Percentiles rank a stretch among this genome's conserved stretches.
Conservation (phyloP, 352 stramenopile species). For the Elongisporangium anandrum region DNA sequence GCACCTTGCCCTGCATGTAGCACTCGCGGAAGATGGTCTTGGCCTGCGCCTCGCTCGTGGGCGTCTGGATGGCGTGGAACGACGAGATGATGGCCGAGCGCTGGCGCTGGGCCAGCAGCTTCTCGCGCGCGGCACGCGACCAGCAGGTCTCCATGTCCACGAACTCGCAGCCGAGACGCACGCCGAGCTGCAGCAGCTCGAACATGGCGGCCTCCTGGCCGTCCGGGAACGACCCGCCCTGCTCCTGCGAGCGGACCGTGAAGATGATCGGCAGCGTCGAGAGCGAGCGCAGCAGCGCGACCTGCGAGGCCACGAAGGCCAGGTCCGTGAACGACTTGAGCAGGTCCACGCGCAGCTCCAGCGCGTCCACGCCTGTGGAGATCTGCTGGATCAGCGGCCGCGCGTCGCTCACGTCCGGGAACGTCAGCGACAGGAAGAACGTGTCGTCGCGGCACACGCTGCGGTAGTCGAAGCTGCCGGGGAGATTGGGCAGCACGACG, state of each 20-base stretch:
- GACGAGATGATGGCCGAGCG: constrained; percentile 71
- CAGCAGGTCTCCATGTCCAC: constrained; percentile 95
- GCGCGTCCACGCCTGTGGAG: constrained; percentile 87
- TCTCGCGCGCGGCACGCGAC: constrained; percentile 59
- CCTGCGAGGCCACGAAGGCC: constrained; percentile 64
- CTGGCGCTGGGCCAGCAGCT: constrained; percentile 36
- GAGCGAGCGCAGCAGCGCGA: constrained; percentile 77
- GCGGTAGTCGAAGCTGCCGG: constrained; percentile 45
- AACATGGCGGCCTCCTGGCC: constrained; percentile 83
- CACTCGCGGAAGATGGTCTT: constrained; percentile 65
- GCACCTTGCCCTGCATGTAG: constrained; percentile 59
- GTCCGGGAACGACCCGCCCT: constrained; percentile 94
- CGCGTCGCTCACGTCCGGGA: constrained; percentile 49
- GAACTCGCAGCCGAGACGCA: constrained; percentile 93
- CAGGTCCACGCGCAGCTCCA: constrained; percentile 96
- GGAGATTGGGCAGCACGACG: constrained; percentile 43
- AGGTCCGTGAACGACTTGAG: constrained; percentile 53
- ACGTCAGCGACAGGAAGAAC: constrained; percentile 82
- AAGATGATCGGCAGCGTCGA: constrained; percentile 95
- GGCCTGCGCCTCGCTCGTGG: constrained; percentile 37
- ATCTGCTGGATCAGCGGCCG: constrained; percentile 44
- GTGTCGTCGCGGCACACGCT: constrained; percentile 45
- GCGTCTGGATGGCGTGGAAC: constrained; percentile 63
- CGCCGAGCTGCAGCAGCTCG: constrained; percentile 85
- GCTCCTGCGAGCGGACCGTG: constrained; percentile 92